phyloP scores from a whole-genome alignment of 352 stramenopile genomes.

The Phytophthora quininea region DNA sequence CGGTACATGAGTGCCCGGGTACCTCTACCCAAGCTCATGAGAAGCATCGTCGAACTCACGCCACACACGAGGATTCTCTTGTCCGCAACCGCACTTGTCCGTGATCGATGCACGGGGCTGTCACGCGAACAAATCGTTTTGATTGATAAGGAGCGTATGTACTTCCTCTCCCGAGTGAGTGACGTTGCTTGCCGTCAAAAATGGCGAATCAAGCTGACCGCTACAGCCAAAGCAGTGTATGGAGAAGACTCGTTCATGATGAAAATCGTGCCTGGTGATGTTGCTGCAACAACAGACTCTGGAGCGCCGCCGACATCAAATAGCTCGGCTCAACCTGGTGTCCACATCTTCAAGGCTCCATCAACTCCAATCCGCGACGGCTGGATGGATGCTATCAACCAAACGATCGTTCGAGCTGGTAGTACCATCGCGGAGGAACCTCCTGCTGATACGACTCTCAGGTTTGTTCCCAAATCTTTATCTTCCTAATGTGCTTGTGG shows the following conservation, averaged over 20 bases:
- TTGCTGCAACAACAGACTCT: constrained; percentile 22
- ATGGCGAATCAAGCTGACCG: constrained; percentile 67
- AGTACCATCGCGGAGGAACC: constrained; percentile 27
- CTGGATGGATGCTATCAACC: constrained; percentile 71
- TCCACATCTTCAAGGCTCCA: constrained; percentile 67
- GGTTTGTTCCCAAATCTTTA: constrained; percentile 1
- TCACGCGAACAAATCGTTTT: constrained; percentile 77
- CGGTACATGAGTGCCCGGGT: constrained; percentile 81
- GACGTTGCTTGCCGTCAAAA: constrained; percentile 76
- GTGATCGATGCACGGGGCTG: constrained; percentile 78
- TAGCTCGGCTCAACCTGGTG: constrained; percentile 21
- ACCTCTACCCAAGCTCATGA: constrained; percentile 75
- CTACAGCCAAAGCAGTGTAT: constrained; percentile 59
- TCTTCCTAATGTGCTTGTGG: neutral
- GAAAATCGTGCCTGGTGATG: constrained; percentile 62
- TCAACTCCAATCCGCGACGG: constrained; percentile 70
- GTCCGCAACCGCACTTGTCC: constrained; percentile 76
- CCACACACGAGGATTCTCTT: constrained; percentile 70
- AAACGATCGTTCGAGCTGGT: constrained; percentile 39
- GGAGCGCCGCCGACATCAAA: constrained; percentile 29
- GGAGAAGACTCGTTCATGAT: constrained; percentile 86
- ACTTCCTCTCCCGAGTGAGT: constrained; percentile 61
- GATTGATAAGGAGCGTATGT: constrained; percentile 75
- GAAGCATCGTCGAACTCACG: constrained; percentile 81
- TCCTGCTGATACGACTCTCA: constrained; percentile 6